phyloP scores from a whole-genome alignment of 1,284 basidiomycete genomes.

The Omphalotus olearius region DNA sequence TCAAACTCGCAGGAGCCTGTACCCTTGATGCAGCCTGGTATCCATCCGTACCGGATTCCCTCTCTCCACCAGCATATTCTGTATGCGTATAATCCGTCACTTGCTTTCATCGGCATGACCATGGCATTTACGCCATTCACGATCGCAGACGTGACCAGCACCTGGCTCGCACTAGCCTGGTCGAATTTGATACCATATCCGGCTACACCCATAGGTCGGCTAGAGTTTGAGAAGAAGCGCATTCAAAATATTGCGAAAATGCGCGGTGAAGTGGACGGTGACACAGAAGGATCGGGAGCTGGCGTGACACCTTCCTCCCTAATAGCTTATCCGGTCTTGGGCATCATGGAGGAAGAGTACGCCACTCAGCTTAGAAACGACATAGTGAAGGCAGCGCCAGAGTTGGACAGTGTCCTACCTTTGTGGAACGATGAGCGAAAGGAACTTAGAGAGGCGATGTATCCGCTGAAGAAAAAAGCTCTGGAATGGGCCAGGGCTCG shows the following conservation, averaged over 20 bases:
- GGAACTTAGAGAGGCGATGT: slow-evolving; percentile 11
- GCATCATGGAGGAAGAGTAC: slow-evolving; percentile 7
- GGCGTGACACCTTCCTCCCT: slow-evolving; percentile 6
- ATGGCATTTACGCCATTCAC: slow-evolving; percentile 13
- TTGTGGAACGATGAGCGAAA: slow-evolving; percentile 10
- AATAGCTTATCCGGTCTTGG: slow-evolving; percentile 9
- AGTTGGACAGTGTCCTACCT: neutral
- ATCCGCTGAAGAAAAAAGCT: slow-evolving; percentile 8
- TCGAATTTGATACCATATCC: slow-evolving; percentile 7
- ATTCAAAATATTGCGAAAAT: slow-evolving; percentile 2
- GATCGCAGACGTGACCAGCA: slow-evolving; percentile 11
- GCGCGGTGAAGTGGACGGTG: neutral
- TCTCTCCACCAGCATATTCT: slow-evolving; percentile 39
- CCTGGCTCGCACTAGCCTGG: slow-evolving; percentile 11
- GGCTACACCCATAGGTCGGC: neutral
- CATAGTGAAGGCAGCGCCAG: slow-evolving; percentile 10
- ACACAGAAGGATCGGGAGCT: neutral
- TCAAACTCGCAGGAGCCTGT: slow-evolving; percentile 7
- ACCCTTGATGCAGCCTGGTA: slow-evolving; percentile 20
- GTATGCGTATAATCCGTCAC: slow-evolving; percentile 37
- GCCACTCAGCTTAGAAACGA: slow-evolving; percentile 9
- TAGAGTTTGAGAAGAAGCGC: slow-evolving; percentile 10
- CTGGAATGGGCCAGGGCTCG: slow-evolving; percentile 7
- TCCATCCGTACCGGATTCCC: slow-evolving; percentile 33
- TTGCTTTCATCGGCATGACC: slow-evolving; percentile 36